Conservation (phyloP, 177 flowering plant genomes). For the Telopea speciosissima region DNA sequence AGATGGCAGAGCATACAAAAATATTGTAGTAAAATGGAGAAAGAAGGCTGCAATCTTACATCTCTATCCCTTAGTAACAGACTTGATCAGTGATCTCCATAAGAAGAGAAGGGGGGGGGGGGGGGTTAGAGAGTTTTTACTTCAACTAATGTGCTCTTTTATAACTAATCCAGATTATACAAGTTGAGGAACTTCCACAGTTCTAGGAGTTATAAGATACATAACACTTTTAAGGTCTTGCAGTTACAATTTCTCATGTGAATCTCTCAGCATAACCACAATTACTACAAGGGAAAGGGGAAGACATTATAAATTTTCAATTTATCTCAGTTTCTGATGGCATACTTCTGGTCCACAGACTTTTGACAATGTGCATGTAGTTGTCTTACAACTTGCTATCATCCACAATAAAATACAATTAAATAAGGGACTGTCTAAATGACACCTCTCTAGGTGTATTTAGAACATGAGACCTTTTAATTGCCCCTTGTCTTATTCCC, state of each 20-base stretch:
- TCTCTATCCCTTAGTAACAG: not conserved
- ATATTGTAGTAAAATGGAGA: no score
- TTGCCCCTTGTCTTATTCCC: no score
- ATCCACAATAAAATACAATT: not conserved
- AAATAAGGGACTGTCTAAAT: no score
- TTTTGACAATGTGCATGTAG: not conserved
- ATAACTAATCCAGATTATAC: not conserved
- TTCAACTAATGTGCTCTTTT: not conserved
- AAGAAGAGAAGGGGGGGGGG: no score
- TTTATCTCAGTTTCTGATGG: not conserved
- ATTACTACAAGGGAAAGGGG: not conserved
- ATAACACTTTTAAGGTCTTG: not conserved
- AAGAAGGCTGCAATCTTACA: not conserved
- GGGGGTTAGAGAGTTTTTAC: not conserved
- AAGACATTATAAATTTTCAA: not conserved
- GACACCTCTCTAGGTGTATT: no score
- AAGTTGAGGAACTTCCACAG: not conserved
- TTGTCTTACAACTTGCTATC: not conserved
- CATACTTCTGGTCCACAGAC: not conserved
- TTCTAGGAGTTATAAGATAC: not conserved
- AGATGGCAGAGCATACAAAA: not conserved
- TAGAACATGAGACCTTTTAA: no score
- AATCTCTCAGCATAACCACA: not conserved
- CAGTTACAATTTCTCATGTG: not conserved
- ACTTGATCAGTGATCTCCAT: not conserved